Evolutionary conservation across 352 stramenopile genomes (phyloP), one percentile per base, ranked within the genome.

Genomic region (Globisporangium paroecandrum): DNA sequence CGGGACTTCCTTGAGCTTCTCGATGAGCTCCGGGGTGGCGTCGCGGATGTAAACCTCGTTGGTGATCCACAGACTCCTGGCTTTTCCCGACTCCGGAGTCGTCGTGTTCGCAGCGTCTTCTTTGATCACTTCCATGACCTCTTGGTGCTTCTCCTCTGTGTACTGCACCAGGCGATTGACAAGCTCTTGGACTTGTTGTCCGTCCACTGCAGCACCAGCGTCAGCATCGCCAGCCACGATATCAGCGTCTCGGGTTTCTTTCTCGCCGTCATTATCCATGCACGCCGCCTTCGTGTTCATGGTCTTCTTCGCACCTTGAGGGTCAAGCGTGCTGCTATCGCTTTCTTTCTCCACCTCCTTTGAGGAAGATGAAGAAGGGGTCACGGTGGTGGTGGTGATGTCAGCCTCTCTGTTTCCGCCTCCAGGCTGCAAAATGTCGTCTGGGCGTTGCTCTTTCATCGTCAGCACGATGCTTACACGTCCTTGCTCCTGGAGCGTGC

Each of bases 51-150:
- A 69, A 7, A 86, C 54, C 58, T 81, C 71, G 64, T 86, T 84
- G n/a, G 78, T 74, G 70, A 86, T 82, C 78, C 78, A 86, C 0
- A 86, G 55, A n/a, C 76, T 84, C 53, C 71, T 69, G 7, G 69
- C 68, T 4, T 53, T 41, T 0, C 61, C 58, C 4, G 53, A 62
- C 1, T 49, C 58, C 0, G 59, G 60, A 2, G 60, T 72, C 9
- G 60, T 68, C 8, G 60, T 54, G 43, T 67, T 65, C 3, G 29
- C 29, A 3, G 67, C 62, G 32, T 70, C 65, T 12, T 70, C 43
- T 8, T 70, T 57, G 34, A 83, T 69, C 22, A 75, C 47, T 1
- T 66, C 32, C 41, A 83, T 64, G 15, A 81, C 69, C 13, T 73
- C 65, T 29, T 67, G 36, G 65, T 83, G 77, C 66, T 65, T 62